A percentile compares a stretch with the other conserved stretches of the same genome.
These are phyloP conservation scores for Wickerhamomyces sydowiorum DNA, from an alignment of 805 yeast species.

Conservation along the genomic window DNA sequence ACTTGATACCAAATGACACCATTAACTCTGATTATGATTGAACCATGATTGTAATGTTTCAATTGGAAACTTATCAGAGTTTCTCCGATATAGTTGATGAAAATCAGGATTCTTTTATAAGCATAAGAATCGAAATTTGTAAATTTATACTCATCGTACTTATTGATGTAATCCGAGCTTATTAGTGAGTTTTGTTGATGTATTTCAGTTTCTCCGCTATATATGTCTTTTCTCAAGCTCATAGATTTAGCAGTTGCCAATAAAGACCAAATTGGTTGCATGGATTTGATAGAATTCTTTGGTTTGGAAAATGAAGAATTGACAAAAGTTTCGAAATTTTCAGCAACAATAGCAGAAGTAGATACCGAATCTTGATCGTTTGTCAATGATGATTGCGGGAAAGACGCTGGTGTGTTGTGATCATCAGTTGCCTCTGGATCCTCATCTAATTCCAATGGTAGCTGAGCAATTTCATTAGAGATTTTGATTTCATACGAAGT, in stretches of 20 bases:
- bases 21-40: constrained; percentile 45
- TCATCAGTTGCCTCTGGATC: not conserved
- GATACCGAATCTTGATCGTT: constrained; percentile 8
- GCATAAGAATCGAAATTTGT: constrained; percentile 21
- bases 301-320: constrained; percentile 13
- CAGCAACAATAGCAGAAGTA: constrained; percentile 19
- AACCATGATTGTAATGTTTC: constrained; percentile 36
- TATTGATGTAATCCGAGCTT: constrained; percentile 16
- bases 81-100: constrained; percentile 46
- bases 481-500: constrained; percentile 14
- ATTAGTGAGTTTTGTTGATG: constrained; percentile 16
- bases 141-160: constrained; percentile 24
- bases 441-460: not conserved
- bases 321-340: constrained; percentile 20
- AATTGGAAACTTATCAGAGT: constrained; percentile 47
- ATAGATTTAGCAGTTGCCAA: constrained; percentile 46
- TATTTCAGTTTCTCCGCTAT: constrained; percentile 31
- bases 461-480: constrained; percentile 4
- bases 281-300: constrained; percentile 11
- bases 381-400: constrained; percentile 1
- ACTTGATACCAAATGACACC: constrained; percentile 69
- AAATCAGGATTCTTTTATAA: constrained; percentile 28
- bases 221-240: constrained; percentile 38
- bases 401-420: constrained; percentile 14
- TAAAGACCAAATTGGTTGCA: constrained; percentile 51